These are phyloP conservation scores for Phytophthora pistaciae DNA, from an alignment of 352 stramenopile genomes.

Conservation along the genomic window DNA sequence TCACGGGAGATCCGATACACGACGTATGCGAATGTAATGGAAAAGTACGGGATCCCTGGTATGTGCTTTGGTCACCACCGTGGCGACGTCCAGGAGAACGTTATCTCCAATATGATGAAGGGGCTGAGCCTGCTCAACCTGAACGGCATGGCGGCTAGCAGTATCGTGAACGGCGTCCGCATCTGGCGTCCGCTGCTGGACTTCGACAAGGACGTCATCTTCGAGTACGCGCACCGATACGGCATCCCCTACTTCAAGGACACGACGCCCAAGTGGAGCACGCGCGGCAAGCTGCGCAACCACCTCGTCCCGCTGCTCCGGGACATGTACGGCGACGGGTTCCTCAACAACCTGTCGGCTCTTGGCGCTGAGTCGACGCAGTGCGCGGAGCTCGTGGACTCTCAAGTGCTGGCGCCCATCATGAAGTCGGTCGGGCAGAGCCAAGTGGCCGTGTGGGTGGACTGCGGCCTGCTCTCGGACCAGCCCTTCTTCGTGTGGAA, in stretches of 20 bases:
- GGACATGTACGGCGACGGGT: conserved; percentile 96
- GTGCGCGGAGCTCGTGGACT: conserved; percentile 74
- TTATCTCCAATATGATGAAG: conserved; percentile 98
- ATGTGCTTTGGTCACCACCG: conserved; percentile 98
- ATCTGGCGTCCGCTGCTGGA: conserved; percentile 95
- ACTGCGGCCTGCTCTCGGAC: conserved; percentile 56
- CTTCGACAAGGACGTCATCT: conserved; percentile 96
- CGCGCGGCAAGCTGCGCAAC: conserved; percentile 96
- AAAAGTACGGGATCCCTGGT: conserved; percentile 73
- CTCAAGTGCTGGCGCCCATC: conserved; percentile 65
- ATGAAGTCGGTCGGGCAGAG: conserved; percentile 63
- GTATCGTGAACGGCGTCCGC: conserved; percentile 73
- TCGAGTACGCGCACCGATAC: conserved; percentile 95
- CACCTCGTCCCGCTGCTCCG: conserved; percentile 94
- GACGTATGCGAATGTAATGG: conserved; percentile 91
- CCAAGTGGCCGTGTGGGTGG: conserved; percentile 77
- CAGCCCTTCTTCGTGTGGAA: conserved; percentile 91
- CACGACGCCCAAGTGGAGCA: conserved; percentile 97
- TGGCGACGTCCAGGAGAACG: conserved; percentile 98
- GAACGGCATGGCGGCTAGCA: conserved; percentile 93
- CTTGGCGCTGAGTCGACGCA: conserved; percentile 85
- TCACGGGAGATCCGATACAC: conserved; percentile 95
- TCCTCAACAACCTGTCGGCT: conserved; percentile 84
- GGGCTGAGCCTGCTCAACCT: conserved; percentile 93
- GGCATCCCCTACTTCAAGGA: conserved; percentile 98